Evolutionary conservation across 148 eudicot species (phyloP).

Genomic region (Chenopodium album): DNA sequence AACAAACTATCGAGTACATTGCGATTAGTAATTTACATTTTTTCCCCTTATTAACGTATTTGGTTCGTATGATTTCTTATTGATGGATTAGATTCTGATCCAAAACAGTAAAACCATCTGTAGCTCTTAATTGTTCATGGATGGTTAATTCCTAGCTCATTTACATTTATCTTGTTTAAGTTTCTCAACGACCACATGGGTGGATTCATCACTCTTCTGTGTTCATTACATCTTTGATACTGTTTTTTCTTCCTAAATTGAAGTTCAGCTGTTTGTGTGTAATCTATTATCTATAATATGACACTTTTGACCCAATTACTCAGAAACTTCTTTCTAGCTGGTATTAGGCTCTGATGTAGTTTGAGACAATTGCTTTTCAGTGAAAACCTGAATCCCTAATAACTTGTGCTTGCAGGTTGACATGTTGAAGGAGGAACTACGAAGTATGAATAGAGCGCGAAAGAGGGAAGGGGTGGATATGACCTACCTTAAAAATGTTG

Average conservation of each 20-base stretch:
- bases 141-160: neutral
- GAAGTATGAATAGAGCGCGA: slow-evolving; percentile 83
- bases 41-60: no score
- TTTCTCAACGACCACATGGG: neutral
- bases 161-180: no score
- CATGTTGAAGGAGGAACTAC: slow-evolving; percentile 92
- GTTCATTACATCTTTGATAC: neutral
- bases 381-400: slow-evolving; percentile 7
- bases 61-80: neutral
- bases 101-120: neutral
- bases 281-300: neutral
- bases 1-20: neutral
- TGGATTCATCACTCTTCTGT: neutral
- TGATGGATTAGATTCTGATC: neutral
- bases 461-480: slow-evolving; percentile 97
- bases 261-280: neutral
- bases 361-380: neutral
- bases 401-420: slow-evolving; percentile 56
- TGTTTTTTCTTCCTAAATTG: neutral
- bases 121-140: neutral
- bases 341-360: neutral
- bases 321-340: neutral
- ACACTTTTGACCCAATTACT: no score
- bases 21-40: neutral
- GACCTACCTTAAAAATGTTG: slow-evolving; percentile 95